Evolutionary conservation across 441 rosid species (phyloP), one percentile per base, ranked within the genome.

Genomic region (Breynia disticha): DNA sequence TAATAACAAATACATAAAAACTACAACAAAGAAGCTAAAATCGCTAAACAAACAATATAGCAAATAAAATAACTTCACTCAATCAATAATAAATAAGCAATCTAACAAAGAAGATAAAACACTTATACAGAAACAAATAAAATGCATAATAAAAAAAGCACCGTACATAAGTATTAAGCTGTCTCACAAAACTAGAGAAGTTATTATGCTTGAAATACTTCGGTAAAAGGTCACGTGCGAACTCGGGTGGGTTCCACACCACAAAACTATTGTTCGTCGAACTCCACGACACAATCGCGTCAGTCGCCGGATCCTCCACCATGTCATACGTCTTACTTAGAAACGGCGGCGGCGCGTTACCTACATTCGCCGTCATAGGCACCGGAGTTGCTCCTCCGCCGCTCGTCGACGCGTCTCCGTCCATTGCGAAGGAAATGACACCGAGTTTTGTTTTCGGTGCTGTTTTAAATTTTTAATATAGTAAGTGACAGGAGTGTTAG

Each of bases 261-360:
- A 91, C 80, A 59, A 86, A 86, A 68, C 97, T 88, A 38, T 86
- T 91, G 56, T 76, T 81, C 37, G 73, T 67, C 10, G 62, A 19
- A 59, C 95, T 80, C 98, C 98, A 93, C 2, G 97, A 88, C 1
- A 91, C 86, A 15, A 84, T 61, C 48, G 77, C 61, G 53, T 84
- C 95, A 1, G 91, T 74, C 12, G 80, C 61, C 0, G 88, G 81
- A 60, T 91, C 98, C 41, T 86, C 88, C 35, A 91, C 95, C 86
- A 91, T 86, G 63, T 91, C 97, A 58, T 86, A 91, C 11, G 97
- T 91, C 77, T 91, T 91, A 81, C 95, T 88, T 12, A 91, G 56
- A 52, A 91, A 93, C 44, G 97, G 98, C 56, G 97, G 97, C 55
- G 84, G 97, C 2, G 82, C 76, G 66, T 73, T 81, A n/a, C 76